Base-by-base conservation (phyloP, 2,329 filamentous ascomycete species). In the Didymella segeticola region DNA sequence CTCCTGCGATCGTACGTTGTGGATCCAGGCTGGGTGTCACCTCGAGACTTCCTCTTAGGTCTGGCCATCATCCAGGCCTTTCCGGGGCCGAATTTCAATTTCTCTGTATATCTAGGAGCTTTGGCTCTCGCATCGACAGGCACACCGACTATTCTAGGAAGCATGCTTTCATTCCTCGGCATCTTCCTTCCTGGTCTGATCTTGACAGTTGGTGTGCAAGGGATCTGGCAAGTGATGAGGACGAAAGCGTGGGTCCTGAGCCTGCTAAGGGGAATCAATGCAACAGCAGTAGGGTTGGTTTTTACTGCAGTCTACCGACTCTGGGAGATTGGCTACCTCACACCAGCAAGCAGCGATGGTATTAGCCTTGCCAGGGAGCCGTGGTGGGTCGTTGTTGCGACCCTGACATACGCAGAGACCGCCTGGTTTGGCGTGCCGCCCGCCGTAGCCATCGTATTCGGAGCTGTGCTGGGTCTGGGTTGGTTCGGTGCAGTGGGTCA, bases 31-130 rank as follows among this genome's bases (percentile, higher is more conserved):
- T 91, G 88, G 88, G 88, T 91, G 0, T 83, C 81, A 0, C 79
- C 86, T 0, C 82, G 89, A 4, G 87, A 91, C 67, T 91, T 91
- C 67, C 77, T 91, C 0, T 84, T 91, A 42, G 89, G 88, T 0
- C 82, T 91, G 0, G 89, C 88, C 7, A 80, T 91, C 47, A 87
- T 86, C 15, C 88, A 91, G 70, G 82, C 86, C 0, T 88, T 91
- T 52, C 88, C 89, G 0, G 85, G 85, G 0, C 85, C 85, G 0
- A 83, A 84, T 58, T 83, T 84, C 72, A 84, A 83, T 64, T 86
- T 79, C 37, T 70, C 69, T 1, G 76, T 79, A 12, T 79, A 75
- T 43, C 69, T 78, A 3, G 76, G 77, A 11, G 67, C 75, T 1
- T 64, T 80, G 7, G 63, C 75, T 0, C 58, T 78, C 0, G 59